Evolutionary conservation across 108 stramenopile genomes (phyloP).

Genomic region (Bacterosira constricta): DNA sequence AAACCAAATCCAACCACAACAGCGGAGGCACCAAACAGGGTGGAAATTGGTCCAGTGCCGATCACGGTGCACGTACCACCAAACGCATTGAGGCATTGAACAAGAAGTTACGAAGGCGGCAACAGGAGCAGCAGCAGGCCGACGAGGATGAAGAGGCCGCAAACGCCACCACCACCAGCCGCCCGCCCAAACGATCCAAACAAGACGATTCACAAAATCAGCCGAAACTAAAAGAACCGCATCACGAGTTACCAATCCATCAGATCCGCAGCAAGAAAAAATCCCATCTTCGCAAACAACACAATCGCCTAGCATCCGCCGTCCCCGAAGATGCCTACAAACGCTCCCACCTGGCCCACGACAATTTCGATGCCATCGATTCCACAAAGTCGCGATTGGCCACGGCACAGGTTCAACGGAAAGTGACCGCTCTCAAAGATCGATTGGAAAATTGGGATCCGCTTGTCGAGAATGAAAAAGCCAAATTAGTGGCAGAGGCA

Average conservation of each 20-base stretch:
- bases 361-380: constrained; percentile 32
- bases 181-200: background rate
- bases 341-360: constrained; percentile 48
- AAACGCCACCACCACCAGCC: background rate
- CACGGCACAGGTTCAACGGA: constrained; percentile 66
- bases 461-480: constrained; percentile 29
- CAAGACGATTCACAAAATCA: too few relatives aligned
- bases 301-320: constrained; percentile 12
- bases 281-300: background rate
- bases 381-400: constrained; percentile 63
- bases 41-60: constrained; percentile 30
- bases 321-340: constrained; percentile 39
- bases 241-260: constrained; percentile 6
- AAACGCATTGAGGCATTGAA: constrained; percentile 39
- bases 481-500: constrained; percentile 1
- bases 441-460: constrained; percentile 81
- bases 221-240: background rate
- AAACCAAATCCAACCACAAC: constrained; percentile 48
- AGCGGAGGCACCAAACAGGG: constrained; percentile 8
- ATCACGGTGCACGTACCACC: constrained; percentile 38
- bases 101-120: constrained; percentile 23
- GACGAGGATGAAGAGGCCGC: background rate
- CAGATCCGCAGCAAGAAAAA: constrained; percentile 10
- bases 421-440: constrained; percentile 48
- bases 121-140: background rate